Evolutionary conservation across 768 basidiomycete species (phyloP).

Genomic region (Suillus americanus): DNA sequence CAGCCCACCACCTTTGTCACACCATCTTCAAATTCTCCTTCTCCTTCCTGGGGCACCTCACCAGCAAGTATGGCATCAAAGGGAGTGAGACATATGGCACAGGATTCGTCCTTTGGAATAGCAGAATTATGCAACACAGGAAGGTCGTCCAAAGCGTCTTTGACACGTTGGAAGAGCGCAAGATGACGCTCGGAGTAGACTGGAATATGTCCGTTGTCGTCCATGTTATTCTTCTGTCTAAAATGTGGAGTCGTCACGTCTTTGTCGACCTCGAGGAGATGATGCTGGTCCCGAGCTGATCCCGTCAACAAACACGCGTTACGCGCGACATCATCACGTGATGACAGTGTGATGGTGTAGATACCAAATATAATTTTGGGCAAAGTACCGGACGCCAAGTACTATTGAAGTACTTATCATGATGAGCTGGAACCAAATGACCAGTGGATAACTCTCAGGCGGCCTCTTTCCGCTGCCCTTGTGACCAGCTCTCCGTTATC

Average conservation of each 20-base stretch:
- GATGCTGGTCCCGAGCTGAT: constrained; percentile 5
- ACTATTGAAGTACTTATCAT: not conserved
- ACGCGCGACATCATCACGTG: constrained; percentile 11
- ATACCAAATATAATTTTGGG: not conserved
- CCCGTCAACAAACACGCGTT: constrained; percentile 19
- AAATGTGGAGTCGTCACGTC: not conserved
- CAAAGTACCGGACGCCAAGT: not conserved
- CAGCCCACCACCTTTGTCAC: constrained; percentile 60
- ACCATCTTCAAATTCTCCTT: constrained; percentile 25
- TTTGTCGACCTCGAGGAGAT: constrained; percentile 3
- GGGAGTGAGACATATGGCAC: constrained; percentile 63
- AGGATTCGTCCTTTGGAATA: constrained; percentile 51
- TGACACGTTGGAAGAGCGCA: constrained; percentile 28
- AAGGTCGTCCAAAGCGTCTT: constrained; percentile 40
- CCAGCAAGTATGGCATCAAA: constrained; percentile 45
- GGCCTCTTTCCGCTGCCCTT: not conserved
- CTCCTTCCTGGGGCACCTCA: constrained; percentile 14
- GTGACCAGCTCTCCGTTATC: not conserved
- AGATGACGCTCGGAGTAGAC: constrained; percentile 16
- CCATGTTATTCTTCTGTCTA: constrained; percentile 6
- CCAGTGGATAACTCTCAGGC: not conserved
- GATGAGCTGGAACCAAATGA: not conserved
- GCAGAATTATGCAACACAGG: constrained; percentile 41
- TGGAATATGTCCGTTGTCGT: constrained; percentile 13
- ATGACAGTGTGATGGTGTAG: not conserved